Conservation (phyloP, 164 flowering plant species). For the Tetracentron sinense region DNA sequence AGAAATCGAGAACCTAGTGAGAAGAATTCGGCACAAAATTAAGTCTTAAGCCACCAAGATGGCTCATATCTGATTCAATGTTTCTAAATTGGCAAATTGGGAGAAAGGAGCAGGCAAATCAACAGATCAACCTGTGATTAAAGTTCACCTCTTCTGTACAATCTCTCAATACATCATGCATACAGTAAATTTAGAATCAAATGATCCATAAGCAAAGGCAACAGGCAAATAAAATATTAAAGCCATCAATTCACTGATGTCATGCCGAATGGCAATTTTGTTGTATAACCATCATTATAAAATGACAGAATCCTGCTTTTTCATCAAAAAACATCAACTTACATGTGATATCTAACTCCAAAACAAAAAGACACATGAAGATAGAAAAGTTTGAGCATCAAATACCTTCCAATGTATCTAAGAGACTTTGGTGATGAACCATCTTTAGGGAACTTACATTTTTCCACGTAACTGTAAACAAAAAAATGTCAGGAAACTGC, state of each 20-base stretch:
- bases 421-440: constrained; percentile 85
- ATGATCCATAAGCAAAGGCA: not conserved
- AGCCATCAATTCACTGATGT: not conserved
- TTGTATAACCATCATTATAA: too few relatives aligned
- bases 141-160: not conserved
- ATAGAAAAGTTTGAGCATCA: constrained; percentile 1
- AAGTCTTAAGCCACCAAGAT: not conserved
- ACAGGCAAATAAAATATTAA: not conserved
- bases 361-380: not conserved
- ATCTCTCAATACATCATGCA: not conserved
- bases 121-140: too few relatives aligned
- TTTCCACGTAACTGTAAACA: constrained; percentile 73
- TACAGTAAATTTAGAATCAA: too few relatives aligned
- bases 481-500: not conserved
- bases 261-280: too few relatives aligned
- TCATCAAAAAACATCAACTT: too few relatives aligned
- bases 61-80: not conserved
- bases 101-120: not conserved
- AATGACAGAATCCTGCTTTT: constrained; percentile 1
- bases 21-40: not conserved
- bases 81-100: too few relatives aligned
- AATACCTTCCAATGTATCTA: constrained; percentile 93
- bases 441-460: constrained; percentile 87
- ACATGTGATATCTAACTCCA: too few relatives aligned
- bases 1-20: not conserved